These are phyloP conservation scores for Cyclanthera cordifolia DNA, from an alignment of 306 rosid species.

Conservation along the genomic window DNA sequence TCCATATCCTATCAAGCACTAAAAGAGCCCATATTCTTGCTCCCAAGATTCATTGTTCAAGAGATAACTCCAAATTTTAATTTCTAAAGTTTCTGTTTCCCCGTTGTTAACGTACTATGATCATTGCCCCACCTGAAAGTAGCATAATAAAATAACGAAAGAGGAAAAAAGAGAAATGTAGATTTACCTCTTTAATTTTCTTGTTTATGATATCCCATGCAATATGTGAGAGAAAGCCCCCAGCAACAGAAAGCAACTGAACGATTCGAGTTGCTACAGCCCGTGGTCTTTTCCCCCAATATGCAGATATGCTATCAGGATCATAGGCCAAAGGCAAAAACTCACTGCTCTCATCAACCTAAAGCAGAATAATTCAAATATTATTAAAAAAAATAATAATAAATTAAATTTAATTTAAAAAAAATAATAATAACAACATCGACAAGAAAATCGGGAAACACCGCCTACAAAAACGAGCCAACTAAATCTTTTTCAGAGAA, in stretches of 20 bases:
- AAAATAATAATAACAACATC: neutral
- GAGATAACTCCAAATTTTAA: neutral
- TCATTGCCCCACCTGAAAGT: neutral
- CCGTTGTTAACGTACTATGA: neutral
- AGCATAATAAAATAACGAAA: neutral
- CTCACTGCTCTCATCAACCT: constrained; percentile 95
- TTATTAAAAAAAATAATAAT: no score
- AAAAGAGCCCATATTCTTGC: neutral
- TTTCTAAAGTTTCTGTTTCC: constrained; percentile 6
- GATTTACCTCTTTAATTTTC: constrained; percentile 69
- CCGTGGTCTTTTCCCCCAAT: constrained; percentile 95
- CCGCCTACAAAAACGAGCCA: neutral
- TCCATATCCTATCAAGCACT: neutral
- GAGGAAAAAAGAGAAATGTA: constrained; percentile 6
- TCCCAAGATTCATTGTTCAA: neutral
- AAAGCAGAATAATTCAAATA: neutral
- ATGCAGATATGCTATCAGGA: constrained; percentile 71
- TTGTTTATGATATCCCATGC: constrained; percentile 68
- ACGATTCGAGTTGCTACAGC: constrained; percentile 78
- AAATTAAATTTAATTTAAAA: no score
- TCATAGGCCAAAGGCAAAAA: constrained; percentile 83
- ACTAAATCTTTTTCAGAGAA: neutral
- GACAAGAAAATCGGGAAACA: neutral
- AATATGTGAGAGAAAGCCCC: constrained; percentile 83
- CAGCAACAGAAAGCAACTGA: constrained; percentile 88